Base-by-base conservation (phyloP, 495 filamentous ascomycete species). In the Apodospora peruviana region DNA sequence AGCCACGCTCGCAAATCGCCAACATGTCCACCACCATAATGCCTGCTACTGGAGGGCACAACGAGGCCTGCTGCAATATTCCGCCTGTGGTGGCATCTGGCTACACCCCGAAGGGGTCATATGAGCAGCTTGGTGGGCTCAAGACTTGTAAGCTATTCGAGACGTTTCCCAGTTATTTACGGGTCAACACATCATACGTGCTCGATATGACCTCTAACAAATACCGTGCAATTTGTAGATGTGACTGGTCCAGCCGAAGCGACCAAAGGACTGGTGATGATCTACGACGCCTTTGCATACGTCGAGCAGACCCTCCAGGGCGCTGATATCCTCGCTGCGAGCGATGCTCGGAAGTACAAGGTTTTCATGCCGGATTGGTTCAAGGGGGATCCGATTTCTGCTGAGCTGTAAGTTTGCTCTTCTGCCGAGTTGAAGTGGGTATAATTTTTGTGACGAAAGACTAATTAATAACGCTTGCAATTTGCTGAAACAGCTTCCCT, bases 241-340 rank as follows among this genome's bases (percentile, higher is more conserved):
- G 72, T 78, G 36, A 85, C 81, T 19, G 85, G 85, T 38, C 71
- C 81, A 2, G 51, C 67, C 20, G 65, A 71, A 29, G 75, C 84
- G 19, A 76, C 75, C 47, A 78, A 74, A 55, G 84, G 72, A 39
- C 69, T 87, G 50, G 61, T 88, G 48, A 58, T 72, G 44, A 75
- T 87, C 65, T 87, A 71, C 63, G 85, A 88, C 64, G 84, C 88
- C 69, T 88, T 88, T 60, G 85, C 82, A 45, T 83, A 72, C 68
- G 83, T 72, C 66, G 79, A 82, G 18, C 85, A 87, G 64, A 84
- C 81, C 3, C 46, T 84, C 40, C 79, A 87, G 57, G 85, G 85
- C 25, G 82, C 80, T 48, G 85, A 88, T 62, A 85, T 88, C 61
- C 73, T 88, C 21, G 75, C 84, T 3, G 66, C 70, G 14, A 62